Evolutionary conservation across 306 rosid species (phyloP), one percentile per base, ranked within the genome.

Genomic region (Canavalia gladiata): DNA sequence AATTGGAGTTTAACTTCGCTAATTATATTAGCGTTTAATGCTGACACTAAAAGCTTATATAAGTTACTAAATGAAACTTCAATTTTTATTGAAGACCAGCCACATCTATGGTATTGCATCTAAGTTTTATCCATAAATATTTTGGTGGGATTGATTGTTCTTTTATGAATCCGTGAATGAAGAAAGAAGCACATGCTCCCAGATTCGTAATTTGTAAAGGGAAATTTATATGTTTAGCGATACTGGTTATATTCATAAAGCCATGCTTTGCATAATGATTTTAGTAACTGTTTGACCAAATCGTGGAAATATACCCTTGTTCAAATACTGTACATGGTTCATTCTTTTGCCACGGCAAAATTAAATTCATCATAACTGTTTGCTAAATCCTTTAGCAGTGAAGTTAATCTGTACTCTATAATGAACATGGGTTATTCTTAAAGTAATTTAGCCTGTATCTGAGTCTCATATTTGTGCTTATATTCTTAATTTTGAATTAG

Each of bases 211-310:
- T 37, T 66, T 30, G 56, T 39, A 4, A 9, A 31, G 69, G 72
- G 45, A 77, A 45, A 12, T 63, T 10, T 9, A 34, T 34, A 45
- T 6, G 33, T 66, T 47, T 55, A 5, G 50, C 8, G 7, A 35
- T 78, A 46, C 56, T 56, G 31, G 52, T 73, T 59, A 5, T 62
- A 47, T 35, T 71, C 8, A 1, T 50, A 18, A 39, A 46, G 42
- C 11, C 13, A 13, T 81, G 75, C 18, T 43, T 51, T 62, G 57
- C 31, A 45, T 52, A 66, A 68, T 66, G 63, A 6, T 63, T 25
- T 60, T 8, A 55, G 6, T 10, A 52, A 54, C 30, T 72, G 5
- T 66, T 72, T 72, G 81, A 65, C 77, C 62, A 68, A 68, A 42
- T 42, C 56, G 35, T 64, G 37, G 30, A 30, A 45, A 45, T 57